A percentile compares a stretch with the other conserved stretches of the same genome.
Conservation (phyloP, 805 yeast species). For the Zygoascus flipseniorum region DNA sequence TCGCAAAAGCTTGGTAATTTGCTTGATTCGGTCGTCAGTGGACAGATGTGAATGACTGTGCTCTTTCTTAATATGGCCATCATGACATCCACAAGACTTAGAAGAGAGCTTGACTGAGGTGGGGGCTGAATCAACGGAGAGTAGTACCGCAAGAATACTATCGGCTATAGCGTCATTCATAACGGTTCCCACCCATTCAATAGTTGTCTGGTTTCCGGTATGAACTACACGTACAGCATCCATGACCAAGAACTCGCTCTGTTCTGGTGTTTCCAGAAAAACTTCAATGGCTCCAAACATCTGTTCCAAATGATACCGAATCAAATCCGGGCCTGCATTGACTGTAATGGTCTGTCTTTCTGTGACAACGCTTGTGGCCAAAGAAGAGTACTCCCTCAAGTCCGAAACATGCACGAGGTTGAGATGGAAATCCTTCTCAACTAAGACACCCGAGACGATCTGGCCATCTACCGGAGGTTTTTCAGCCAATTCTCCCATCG, state of each 20-base stretch:
- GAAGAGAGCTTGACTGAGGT: conserved; percentile 88
- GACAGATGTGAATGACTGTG: conserved; percentile 22
- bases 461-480: conserved; percentile 38
- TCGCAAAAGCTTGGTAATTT: conserved; percentile 53
- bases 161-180: conserved; percentile 93
- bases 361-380: conserved; percentile 75
- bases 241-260: conserved; percentile 44
- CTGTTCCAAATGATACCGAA: conserved; percentile 84
- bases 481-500: conserved; percentile 50
- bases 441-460: conserved; percentile 71
- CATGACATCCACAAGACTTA: conserved; percentile 40
- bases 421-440: conserved; percentile 84
- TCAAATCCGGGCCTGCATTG: conserved; percentile 70
- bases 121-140: conserved; percentile 90
- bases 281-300: conserved; percentile 87
- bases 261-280: conserved; percentile 39
- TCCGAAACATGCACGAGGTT: conserved; percentile 78
- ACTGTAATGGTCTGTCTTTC: conserved; percentile 75
- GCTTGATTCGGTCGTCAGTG: conserved; percentile 25
- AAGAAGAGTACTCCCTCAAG: conserved; percentile 77
- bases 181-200: conserved; percentile 87
- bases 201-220: conserved; percentile 44
- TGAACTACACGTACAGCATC: conserved; percentile 48
- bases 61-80: not conserved
- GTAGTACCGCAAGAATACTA: conserved; percentile 77